Evolutionary conservation across 352 stramenopile genomes (phyloP), one percentile per base, ranked within the genome.

Genomic region (Phytophthora litchii): DNA sequence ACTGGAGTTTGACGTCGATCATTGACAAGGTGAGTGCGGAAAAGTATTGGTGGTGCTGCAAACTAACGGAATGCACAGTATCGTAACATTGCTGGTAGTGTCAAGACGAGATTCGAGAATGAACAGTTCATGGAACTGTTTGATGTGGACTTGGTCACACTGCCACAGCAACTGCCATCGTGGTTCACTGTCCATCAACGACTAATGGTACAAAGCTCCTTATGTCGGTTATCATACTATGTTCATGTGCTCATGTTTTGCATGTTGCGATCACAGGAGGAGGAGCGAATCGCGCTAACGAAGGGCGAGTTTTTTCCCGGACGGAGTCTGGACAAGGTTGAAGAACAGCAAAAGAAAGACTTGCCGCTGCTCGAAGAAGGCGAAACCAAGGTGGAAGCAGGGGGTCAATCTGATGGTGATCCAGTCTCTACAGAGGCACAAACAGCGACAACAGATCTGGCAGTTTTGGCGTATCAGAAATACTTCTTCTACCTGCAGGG

Each of bases 41-140:
- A 13, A 12, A 41, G 27, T 37, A 5, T 37, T 4, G 16, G 1
- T n/a, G 19, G 25, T 44, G 16, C 34, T 43, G n/a, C 11, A 12
- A 27, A 44, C 14, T 50, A 20, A 52, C 20, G 7, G 9, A 19
- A 16, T 36, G 7, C 43, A 19, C 19, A 92, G 86, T 95, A 95
- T 66, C 84, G 86, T 25, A 95, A 95, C 41, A 77, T 95, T 42
- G 84, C 84, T 12, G 89, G 84, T 59, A 93, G 70, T 58, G 74
- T 92, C 67, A 95, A 95, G 63, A 94, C 84, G 52, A 76, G 85
- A 20, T 95, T 94, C 36, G 86, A 95, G 58, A 92, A 95, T 54
- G 86, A 95, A 57, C 86, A 95, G 61, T 95, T 95, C 53, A 95
- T 95, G 27, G 86, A 95, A 56, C 72, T 95, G 11, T 95, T 95